A percentile compares a stretch with the other conserved stretches of the same genome.
These are phyloP conservation scores for Peronospora belbahrii DNA, from an alignment of 352 stramenopile species.

Conservation along the genomic window DNA sequence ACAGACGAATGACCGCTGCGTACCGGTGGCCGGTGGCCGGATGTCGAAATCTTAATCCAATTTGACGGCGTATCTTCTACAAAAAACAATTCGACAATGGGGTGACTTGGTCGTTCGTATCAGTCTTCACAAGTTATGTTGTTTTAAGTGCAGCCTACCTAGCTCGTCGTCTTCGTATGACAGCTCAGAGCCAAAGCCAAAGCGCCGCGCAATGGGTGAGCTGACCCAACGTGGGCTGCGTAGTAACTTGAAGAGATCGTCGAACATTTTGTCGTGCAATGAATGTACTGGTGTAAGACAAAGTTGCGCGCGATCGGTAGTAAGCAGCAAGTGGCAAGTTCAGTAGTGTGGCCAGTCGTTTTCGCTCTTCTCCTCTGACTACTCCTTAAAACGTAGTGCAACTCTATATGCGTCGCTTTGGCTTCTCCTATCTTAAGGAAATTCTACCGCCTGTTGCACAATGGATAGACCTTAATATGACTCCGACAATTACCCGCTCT, in stretches of 20 bases:
- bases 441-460: slow-evolving; percentile 11
- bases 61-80: slow-evolving; percentile 47
- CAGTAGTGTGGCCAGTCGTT: slow-evolving; percentile 19
- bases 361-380: slow-evolving; percentile 9
- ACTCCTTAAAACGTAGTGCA: not conserved
- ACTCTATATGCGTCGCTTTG: slow-evolving; percentile 10
- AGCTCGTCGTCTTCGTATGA: slow-evolving; percentile 58
- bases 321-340: slow-evolving; percentile 14
- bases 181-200: slow-evolving; percentile 58
- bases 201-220: slow-evolving; percentile 58
- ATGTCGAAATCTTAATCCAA: slow-evolving; percentile 72
- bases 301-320: not conserved
- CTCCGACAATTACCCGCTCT: slow-evolving; percentile 7
- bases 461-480: slow-evolving; percentile 10
- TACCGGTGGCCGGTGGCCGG: slow-evolving; percentile 55
- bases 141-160: slow-evolving; percentile 16
- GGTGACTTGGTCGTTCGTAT: not conserved
- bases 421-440: slow-evolving; percentile 23
- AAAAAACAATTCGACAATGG: slow-evolving; percentile 2
- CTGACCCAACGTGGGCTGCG: slow-evolving; percentile 72
- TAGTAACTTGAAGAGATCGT: slow-evolving; percentile 78
- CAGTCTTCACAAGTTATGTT: not conserved
- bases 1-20: slow-evolving; percentile 75
- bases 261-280: slow-evolving; percentile 31
- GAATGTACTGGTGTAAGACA: not conserved